Evolutionary conservation across 106 monocot species (phyloP), one percentile per base, ranked within the genome.

Genomic region (Gastrodia elata): DNA sequence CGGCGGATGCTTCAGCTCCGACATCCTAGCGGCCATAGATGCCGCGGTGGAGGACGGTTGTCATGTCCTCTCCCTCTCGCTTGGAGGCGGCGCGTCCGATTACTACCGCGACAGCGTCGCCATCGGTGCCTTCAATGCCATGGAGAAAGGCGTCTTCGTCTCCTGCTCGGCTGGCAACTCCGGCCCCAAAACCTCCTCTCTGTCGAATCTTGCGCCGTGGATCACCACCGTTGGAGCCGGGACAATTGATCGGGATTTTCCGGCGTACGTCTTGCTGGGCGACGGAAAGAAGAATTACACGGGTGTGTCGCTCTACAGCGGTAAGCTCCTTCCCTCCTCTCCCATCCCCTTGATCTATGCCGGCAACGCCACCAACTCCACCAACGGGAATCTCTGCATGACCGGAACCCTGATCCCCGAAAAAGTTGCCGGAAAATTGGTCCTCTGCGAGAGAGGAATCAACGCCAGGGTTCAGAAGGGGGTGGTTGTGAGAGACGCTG

Each of bases 181-280:
- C 20, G 98, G 98, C 13, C 98, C 98, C 0, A 80, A 73, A 5
- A 25, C 78, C 1, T 75, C 86, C 13, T 85, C 84, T 4, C 83
- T 99, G 49, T 91, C 93, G 38, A 99, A 99, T 77, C 80, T 83
- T 18, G 91, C 98, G 18, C 98, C 98, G 7, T 99, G 98, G 98
- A 89, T 99, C 80, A 89, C 93, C 38, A 99, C 98, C 18, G 88
- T 99, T 37, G 98, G 98, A 0, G 98, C 93, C 11, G 98, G 98
- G 0, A 99, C 98, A 0, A 39, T 99, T 16, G 98, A 99, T 77
- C 86, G 98, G 8, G 93, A 99, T 73, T 99, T 99, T 77, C 98
- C 98, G 13, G 91, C 88, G 27, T 74, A 76, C 65, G 80, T 93
- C 26, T 39, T 70, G 2, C 85, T 98, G 4, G 93, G 93, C 56